These are phyloP conservation scores for Zoysia japonica DNA, from an alignment of 176 grass and related monocot genomes.

Conservation along the genomic window DNA sequence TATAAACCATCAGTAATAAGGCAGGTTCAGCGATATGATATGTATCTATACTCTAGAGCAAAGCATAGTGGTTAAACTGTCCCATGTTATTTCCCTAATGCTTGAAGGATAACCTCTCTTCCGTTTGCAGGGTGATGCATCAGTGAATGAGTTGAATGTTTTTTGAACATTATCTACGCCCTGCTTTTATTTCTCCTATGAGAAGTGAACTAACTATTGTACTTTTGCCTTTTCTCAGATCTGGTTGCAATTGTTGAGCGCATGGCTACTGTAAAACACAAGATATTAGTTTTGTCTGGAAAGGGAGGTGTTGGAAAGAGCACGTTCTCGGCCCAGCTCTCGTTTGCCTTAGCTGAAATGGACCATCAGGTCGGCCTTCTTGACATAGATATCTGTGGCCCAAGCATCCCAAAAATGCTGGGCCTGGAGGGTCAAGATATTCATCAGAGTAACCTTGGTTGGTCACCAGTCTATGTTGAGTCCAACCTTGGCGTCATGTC, in stretches of 20 bases:
- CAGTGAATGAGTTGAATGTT: not conserved
- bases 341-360: slow-evolving; percentile 64
- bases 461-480: slow-evolving; percentile 60
- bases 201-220: slow-evolving; percentile 8
- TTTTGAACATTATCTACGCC: not conserved
- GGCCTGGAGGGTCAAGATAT: slow-evolving; percentile 75
- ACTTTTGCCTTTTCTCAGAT: slow-evolving; percentile 42
- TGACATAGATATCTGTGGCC: slow-evolving; percentile 79
- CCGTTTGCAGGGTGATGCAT: not conserved
- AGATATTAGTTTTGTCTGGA: slow-evolving; percentile 72
- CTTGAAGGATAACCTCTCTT: not conserved
- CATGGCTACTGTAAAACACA: slow-evolving; percentile 77
- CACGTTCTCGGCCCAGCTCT: slow-evolving; percentile 75
- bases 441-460: slow-evolving; percentile 86
- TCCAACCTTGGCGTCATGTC: slow-evolving; percentile 66
- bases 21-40: not conserved
- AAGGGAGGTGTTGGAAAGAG: slow-evolving; percentile 84
- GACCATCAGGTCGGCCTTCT: slow-evolving; percentile 69
- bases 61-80: not conserved
- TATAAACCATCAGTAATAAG: not conserved
- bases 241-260: slow-evolving; percentile 74
- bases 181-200: not conserved
- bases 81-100: not conserved
- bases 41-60: not conserved
- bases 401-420: slow-evolving; percentile 73